Percentiles rank a stretch among this genome's conserved stretches.
Conservation (phyloP, 2,329 filamentous ascomycete species). For the Aureobasidium sp. region DNA sequence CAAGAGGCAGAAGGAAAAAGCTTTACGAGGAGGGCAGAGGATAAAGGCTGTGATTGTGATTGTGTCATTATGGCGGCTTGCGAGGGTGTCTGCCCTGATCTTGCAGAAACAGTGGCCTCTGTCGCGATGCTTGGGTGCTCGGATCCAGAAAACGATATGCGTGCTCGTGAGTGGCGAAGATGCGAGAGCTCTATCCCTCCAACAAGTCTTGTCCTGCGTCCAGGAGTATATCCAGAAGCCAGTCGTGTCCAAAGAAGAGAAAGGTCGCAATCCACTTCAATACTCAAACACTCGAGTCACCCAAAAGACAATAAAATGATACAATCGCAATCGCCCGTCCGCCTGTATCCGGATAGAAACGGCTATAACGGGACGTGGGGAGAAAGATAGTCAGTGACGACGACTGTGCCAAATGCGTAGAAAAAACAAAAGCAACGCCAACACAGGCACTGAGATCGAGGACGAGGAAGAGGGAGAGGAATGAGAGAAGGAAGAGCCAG, state of each 20-base stretch:
- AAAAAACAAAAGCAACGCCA: background rate
- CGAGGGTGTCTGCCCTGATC: background rate
- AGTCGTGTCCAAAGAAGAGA: background rate
- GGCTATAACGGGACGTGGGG: constrained; percentile 4
- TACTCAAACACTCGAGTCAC: background rate
- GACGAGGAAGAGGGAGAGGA: background rate
- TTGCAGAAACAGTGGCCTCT: background rate
- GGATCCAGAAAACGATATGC: background rate
- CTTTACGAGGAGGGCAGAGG: background rate
- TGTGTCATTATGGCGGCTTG: background rate
- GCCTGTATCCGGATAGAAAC: background rate
- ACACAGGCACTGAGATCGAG: background rate
- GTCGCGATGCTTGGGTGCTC: background rate
- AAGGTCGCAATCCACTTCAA: background rate
- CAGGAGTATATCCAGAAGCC: too few species aligned
- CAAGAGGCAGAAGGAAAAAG: background rate
- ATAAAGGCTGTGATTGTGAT: background rate
- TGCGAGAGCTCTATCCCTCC: too few species aligned
- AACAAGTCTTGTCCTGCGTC: too few species aligned
- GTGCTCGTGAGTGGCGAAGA: background rate
- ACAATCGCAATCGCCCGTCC: background rate
- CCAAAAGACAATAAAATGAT: background rate
- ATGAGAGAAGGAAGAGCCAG: background rate
- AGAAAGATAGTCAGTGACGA: background rate
- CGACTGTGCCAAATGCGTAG: background rate